Evolutionary conservation across 441 rosid genomes (phyloP), one percentile per base, ranked within the genome.

Genomic region (Oxalis stricta): DNA sequence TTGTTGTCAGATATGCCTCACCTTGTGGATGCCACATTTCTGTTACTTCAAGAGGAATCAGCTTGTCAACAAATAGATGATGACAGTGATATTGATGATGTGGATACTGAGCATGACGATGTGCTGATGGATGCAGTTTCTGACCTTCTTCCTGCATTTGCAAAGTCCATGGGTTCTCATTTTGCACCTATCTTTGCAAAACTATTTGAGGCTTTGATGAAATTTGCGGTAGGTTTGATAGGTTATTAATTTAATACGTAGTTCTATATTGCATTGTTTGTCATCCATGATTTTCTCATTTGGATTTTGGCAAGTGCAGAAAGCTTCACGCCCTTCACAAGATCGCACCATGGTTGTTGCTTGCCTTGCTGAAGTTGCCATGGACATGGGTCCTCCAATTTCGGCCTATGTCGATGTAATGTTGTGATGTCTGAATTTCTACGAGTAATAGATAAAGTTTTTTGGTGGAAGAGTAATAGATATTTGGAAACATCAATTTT

Each of bases 341-440:
- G 99, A 84, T 57, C 73, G 89, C 57, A 84, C 99, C 22, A 84
- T 87, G 99, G 97, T 87, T 50, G 99, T 87, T 55, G 99, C 96
- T 41, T 71, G 82, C 68, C 87, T 92, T 58, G 97, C 97, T 51
- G 97, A 92, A 72, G 95, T 92, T 69, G 95, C 99, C 54, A 97
- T 78, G 71, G 73, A 82, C 59, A 82, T 89, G 95, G 97, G 97
- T 53, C 64, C 81, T 47, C 97, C 94, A 41, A 79, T 88, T 58
- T 70, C 91, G 8, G 69, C 65, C 56, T 88, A 84, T 59, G 73
- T 87, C 50, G 95, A 92, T 73, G 99, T 92, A 68, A 70, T 55
- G 53, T 22, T 51, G 44, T 55, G 19, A 39, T 21, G 49, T 42
- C 34, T 53, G 30, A 39, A 18, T 18, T 51, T 46, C 14, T 33